Evolutionary conservation across 352 stramenopile species (phyloP).

Genomic region (Pythium myriotylum): DNA sequence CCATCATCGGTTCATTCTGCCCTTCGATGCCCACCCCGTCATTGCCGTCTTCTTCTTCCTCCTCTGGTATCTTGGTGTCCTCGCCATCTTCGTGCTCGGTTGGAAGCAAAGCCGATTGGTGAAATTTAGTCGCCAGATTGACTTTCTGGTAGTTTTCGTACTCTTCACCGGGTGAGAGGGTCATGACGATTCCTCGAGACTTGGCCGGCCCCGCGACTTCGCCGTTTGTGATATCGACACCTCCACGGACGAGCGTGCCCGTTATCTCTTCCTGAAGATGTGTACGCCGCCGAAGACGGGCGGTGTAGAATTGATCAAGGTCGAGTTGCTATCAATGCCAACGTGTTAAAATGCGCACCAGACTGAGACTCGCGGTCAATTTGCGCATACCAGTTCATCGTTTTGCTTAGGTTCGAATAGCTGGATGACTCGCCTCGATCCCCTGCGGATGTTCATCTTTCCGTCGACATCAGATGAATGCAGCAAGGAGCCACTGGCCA

Average conservation of each 20-base stretch:
- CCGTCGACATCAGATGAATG: too few relatives aligned
- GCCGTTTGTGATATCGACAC: slow-evolving; percentile 28
- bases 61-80: slow-evolving; percentile 9
- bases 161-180: slow-evolving; percentile 65
- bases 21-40: neutral
- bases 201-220: slow-evolving; percentile 38
- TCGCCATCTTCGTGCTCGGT: slow-evolving; percentile 33
- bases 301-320: slow-evolving; percentile 59
- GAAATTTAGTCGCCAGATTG: slow-evolving; percentile 38
- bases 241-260: slow-evolving; percentile 35
- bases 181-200: slow-evolving; percentile 58
- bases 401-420: slow-evolving; percentile 29
- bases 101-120: slow-evolving; percentile 28
- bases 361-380: neutral
- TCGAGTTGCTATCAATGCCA: slow-evolving; percentile 44
- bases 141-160: slow-evolving; percentile 77
- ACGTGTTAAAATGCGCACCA: too few relatives aligned
- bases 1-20: neutral
- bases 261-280: slow-evolving; percentile 59
- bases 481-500: too few relatives aligned
- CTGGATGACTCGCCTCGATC: slow-evolving; percentile 32
- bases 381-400: slow-evolving; percentile 22
- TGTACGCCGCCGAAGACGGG: slow-evolving; percentile 50
- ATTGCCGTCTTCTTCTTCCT: slow-evolving; percentile 11
- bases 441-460: slow-evolving; percentile 37